Evolutionary conservation across 768 basidiomycete species (phyloP), one percentile per base, ranked within the genome.

Genomic region (Mycena alexandri): DNA sequence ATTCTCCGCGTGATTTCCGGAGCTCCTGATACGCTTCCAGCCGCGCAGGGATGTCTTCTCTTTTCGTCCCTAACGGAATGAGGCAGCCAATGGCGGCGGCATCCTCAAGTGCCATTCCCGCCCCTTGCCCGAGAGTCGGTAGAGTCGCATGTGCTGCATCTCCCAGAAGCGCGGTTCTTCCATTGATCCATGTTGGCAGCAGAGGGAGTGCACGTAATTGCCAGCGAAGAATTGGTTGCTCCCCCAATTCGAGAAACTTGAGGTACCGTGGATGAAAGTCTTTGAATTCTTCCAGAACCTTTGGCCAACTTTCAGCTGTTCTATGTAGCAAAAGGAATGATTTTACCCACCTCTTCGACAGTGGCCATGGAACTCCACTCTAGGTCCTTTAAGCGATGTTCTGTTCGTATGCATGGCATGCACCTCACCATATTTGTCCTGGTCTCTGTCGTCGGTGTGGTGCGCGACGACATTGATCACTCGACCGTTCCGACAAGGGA

Each of bases 41-140:
- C 14, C 68, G 58, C 5, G 19, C 47, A 3, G 68, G 68, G 2
- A 69, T 61, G 8, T 69, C 68, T 3, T 41, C 68, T 16, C 44
- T 22, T 19, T 7, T 50, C 4, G 63, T 63, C 5, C 68, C 68
- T 41, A 48, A 16, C 13, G 58, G 68, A 22, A 69, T 54, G 17
- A 69, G 42, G 21, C 62, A 65, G 2, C 61, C 67, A 14, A 67
- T 51, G 4, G 62, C 41, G 8, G 62, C 63, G 1, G 70, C 70
- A 36, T 68, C 75, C 61, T 77, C 76, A 34, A 75, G 62, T 2
- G 74, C 76, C 65, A 75, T 75, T 19, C 71, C 76, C 5, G 75
- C 75, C 2, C 75, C 74, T 46, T 74, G 72, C 17, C 74, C 75
- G 24, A 72, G 61, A 19, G 74, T 70, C 5, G 75, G 74, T 3